Evolutionary conservation across 1,284 basidiomycete species (phyloP).

Genomic region (Irpex sp.): DNA sequence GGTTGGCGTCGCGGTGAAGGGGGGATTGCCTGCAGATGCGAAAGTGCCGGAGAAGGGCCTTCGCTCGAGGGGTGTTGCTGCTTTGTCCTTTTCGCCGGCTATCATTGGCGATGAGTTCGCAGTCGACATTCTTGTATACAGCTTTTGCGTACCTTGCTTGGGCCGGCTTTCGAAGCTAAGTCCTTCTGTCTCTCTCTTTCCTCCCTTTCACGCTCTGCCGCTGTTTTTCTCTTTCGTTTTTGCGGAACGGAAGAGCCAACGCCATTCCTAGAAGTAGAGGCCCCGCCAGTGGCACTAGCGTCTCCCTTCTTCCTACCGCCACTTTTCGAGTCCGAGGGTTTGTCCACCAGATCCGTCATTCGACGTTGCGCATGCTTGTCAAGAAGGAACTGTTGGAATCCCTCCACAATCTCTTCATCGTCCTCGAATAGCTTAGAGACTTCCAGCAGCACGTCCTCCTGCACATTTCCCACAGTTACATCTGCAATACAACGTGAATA

Average conservation of each 20-base stretch:
- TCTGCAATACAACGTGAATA: slow-evolving; percentile 44
- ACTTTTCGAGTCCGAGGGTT: not conserved
- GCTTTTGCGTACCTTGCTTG: slow-evolving; percentile 27
- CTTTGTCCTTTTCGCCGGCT: slow-evolving; percentile 21
- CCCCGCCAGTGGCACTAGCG: not conserved
- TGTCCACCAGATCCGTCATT: slow-evolving; percentile 28
- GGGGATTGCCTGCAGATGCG: slow-evolving; percentile 22
- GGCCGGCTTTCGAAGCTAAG: slow-evolving; percentile 21
- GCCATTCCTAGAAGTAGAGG: not conserved
- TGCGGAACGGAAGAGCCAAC: slow-evolving; percentile 38
- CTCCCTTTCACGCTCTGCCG: slow-evolving; percentile 33
- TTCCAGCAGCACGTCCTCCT: slow-evolving; percentile 80
- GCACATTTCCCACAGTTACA: slow-evolving; percentile 5
- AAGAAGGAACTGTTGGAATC: slow-evolving; percentile 91
- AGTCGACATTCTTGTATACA: not conserved
- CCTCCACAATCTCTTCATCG: slow-evolving; percentile 85
- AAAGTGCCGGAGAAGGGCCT: slow-evolving; percentile 22
- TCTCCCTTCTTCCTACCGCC: slow-evolving; percentile 16
- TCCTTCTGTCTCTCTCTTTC: slow-evolving; percentile 34
- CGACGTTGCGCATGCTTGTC: slow-evolving; percentile 52
- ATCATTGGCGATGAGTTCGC: not conserved
- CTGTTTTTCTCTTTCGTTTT: slow-evolving; percentile 62
- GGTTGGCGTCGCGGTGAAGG: slow-evolving; percentile 21
- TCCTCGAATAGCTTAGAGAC: slow-evolving; percentile 86
- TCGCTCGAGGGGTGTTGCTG: slow-evolving; percentile 23